Conservation (phyloP, 176 grass and related monocot species). For the Oryza punctata region DNA sequence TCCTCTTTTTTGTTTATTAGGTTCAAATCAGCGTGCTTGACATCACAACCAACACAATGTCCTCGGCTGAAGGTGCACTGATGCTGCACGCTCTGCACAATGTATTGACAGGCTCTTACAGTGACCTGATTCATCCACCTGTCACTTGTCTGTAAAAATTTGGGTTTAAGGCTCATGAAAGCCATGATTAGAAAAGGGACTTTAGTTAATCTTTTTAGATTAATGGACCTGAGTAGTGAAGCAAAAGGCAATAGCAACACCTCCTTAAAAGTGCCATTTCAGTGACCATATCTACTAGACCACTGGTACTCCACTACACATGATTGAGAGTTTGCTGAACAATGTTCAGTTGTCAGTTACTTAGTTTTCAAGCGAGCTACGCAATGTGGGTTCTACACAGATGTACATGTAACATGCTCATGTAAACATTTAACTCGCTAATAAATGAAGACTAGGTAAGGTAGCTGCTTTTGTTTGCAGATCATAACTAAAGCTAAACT, state of each 20-base stretch:
- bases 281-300: background rate
- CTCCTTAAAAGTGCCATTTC: background rate
- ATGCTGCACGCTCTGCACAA: background rate
- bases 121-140: constrained; percentile 1
- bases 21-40: constrained; percentile 18
- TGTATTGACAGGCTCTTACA: background rate
- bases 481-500: constrained; percentile 17
- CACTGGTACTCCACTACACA: background rate
- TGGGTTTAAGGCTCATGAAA: constrained; percentile 2
- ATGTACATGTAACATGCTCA: background rate
- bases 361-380: background rate
- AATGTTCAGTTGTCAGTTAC: background rate
- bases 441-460: background rate
- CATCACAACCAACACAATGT: constrained; percentile 34
- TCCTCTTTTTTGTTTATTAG: background rate
- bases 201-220: background rate
- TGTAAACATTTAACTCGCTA: background rate
- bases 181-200: constrained; percentile 17
- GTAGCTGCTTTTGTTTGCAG: constrained; percentile 16
- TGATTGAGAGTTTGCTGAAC: constrained; percentile 27
- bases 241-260: background rate
- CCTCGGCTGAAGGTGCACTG: background rate
- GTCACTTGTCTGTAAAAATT: constrained; percentile 22
- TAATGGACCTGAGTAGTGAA: constrained; percentile 5
- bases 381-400: background rate